These are phyloP conservation scores for Chrysosporium keratinophilum DNA, from an alignment of 2,329 filamentous ascomycete genomes.

Conservation along the genomic window DNA sequence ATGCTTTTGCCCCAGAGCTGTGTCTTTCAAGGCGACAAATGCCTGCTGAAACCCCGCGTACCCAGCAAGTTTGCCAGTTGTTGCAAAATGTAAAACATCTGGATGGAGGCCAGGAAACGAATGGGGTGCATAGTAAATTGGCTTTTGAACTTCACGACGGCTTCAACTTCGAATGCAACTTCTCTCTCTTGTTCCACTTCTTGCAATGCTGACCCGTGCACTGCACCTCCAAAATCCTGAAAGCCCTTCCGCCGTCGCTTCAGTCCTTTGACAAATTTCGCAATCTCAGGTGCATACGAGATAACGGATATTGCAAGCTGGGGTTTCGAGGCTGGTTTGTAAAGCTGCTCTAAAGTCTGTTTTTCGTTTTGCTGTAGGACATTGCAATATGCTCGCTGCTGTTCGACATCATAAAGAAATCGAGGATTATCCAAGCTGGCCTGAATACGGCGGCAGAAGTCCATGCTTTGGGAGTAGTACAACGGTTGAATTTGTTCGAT, in stretches of 20 bases:
- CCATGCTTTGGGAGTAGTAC: conserved; percentile 49
- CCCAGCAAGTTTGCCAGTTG: conserved; percentile 36
- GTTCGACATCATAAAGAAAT: conserved; percentile 29
- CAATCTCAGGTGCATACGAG: conserved; percentile 19
- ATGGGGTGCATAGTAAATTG: conserved; percentile 32
- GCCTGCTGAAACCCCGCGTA: conserved; percentile 34
- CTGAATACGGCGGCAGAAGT: conserved; percentile 50
- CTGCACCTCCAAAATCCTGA: conserved; percentile 37
- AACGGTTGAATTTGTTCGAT: conserved; percentile 52
- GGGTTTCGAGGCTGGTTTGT: conserved; percentile 25
- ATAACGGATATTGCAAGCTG: conserved; percentile 19
- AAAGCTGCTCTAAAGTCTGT: conserved; percentile 49
- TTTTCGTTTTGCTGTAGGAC: conserved; percentile 45
- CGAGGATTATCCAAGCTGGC: conserved; percentile 37
- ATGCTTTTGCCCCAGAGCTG: conserved; percentile 30
- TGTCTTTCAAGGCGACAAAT: conserved; percentile 35
- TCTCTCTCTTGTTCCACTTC: conserved; percentile 52
- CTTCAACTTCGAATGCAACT: conserved; percentile 48
- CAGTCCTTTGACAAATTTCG: conserved; percentile 28
- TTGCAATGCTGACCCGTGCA: conserved; percentile 44
- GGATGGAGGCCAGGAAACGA: conserved; percentile 40
- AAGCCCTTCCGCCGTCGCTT: conserved; percentile 27
- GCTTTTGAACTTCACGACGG: conserved; percentile 47
- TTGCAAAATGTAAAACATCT: conserved; percentile 39
- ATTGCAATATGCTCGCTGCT: conserved; percentile 36